phyloP scores from a whole-genome alignment of 2,329 filamentous ascomycete genomes.

The Parascedosporium putredinis region DNA sequence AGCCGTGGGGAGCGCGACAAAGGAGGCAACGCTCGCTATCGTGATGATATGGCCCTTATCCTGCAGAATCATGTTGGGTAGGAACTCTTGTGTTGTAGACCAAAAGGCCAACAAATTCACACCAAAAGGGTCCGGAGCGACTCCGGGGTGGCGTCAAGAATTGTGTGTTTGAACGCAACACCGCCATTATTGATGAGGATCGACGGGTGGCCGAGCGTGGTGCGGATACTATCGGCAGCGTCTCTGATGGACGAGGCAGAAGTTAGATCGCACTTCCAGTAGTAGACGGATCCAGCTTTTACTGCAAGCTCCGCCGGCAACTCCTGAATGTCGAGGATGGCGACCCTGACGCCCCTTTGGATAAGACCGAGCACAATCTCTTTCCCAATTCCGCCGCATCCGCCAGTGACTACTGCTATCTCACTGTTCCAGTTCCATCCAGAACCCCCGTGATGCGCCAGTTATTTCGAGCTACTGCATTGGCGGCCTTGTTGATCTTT shows the following conservation, averaged over 20 bases:
- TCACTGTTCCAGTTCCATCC: constrained; percentile 28
- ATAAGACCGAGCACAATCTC: constrained; percentile 23
- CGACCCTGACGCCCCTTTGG: not conserved
- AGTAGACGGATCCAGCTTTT: constrained; percentile 15
- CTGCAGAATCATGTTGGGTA: constrained; percentile 50
- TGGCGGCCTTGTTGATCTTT: not conserved
- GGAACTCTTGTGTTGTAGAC: constrained; percentile 55
- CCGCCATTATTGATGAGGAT: constrained; percentile 66
- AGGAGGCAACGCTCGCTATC: constrained; percentile 54
- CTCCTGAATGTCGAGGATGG: not conserved
- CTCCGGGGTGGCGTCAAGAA: constrained; percentile 46
- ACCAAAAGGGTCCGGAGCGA: constrained; percentile 59
- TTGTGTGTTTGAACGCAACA: constrained; percentile 49
- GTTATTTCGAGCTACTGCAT: not conserved
- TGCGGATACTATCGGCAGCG: constrained; percentile 22
- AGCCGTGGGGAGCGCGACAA: constrained; percentile 49
- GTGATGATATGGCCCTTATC: constrained; percentile 69
- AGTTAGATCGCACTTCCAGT: constrained; percentile 28
- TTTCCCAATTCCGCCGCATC: constrained; percentile 30
- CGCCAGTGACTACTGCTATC: constrained; percentile 33
- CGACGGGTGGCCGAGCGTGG: constrained; percentile 44
- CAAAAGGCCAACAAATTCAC: constrained; percentile 62
- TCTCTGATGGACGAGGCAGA: constrained; percentile 33
- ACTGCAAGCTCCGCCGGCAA: constrained; percentile 11
- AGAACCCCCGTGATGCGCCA: not conserved